Base-by-base conservation (phyloP, 2,329 filamentous ascomycete species). In the Stemphylium vesicarium region DNA sequence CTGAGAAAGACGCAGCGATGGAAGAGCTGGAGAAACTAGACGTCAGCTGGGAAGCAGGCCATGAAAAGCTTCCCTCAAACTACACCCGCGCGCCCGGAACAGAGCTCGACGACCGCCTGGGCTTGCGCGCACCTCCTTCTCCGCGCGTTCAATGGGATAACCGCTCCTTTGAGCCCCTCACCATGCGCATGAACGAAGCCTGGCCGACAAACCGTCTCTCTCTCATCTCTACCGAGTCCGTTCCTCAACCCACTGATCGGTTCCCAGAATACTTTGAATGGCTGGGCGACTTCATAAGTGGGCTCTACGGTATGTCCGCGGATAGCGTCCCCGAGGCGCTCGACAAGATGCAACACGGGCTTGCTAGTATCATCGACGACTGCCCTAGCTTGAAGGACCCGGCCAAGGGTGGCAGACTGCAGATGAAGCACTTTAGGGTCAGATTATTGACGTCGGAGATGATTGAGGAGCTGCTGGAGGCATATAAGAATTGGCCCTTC, bases 201-300 rank as follows among this genome's bases (percentile, higher is more conserved):
- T 91, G 82, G 71, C 91, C 91, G 1, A 78, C 82, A 20, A 74
- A 80, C 8, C 77, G 80, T 6, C 78, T 85, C 50, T 76, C 79
- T 10, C 82, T 94, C 3, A 71, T 92, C 13, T 89, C 92, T 70
- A 78, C 91, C 54, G 84, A 87, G 60, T 89, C 90, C 3, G 81
- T 82, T 4, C 56, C 68, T 11, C 53, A 55, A 4, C 59, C 65
- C 2, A 31, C 53, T 2, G 47, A 50, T 11, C 32, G 56, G 18
- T 44, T 44, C n/a, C 9, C 42, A 0, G 63, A 69, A 11, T 62
- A 49, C 44, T 52, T 52, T 26, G 66, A 73, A 36, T 71, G 66
- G 62, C 50, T 70, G 13, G 48, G 61, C n/a, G 72, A 75, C 46
- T 72, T 75, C 32, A 46, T 68, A 1, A 53, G 39, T 15, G 67